Percentiles rank a stretch among this genome's conserved stretches.
phyloP scores from a whole-genome alignment of 208 protist species.

The Wallacemonas sp. region DNA sequence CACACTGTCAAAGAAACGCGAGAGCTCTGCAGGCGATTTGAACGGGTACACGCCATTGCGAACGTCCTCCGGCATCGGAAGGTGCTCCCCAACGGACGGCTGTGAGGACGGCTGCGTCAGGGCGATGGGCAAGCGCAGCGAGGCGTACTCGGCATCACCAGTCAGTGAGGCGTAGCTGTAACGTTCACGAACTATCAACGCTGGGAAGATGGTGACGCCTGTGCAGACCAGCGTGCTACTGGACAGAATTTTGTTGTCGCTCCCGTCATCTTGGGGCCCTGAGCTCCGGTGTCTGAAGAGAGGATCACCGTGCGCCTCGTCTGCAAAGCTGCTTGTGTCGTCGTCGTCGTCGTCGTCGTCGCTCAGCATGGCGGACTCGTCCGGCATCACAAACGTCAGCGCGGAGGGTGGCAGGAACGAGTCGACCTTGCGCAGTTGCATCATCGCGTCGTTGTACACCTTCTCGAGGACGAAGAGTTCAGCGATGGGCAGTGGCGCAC shows the following conservation, averaged over 20 bases:
- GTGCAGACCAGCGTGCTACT: not conserved
- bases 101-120: not conserved
- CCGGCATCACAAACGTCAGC: not conserved
- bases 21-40: not conserved
- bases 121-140: constrained; percentile 1
- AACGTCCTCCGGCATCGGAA: not conserved
- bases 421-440: constrained; percentile 2
- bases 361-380: too few relatives aligned
- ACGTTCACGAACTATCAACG: not conserved
- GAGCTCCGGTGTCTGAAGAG: too few relatives aligned
- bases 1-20: not conserved
- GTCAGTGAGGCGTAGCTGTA: not conserved
- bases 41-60: not conserved
- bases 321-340: not conserved
- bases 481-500: not conserved
- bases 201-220: not conserved
- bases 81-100: not conserved
- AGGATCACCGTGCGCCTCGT: too few relatives aligned
- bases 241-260: not conserved
- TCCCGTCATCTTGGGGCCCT: too few relatives aligned
- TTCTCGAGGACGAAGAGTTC: not conserved
- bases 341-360: not conserved
- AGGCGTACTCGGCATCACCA: not conserved
- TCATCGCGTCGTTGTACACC: constrained; percentile 1
- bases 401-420: not conserved